phyloP scores from a whole-genome alignment of 192 early-diverging fungal genomes.

The Geranomyces variabilis region DNA sequence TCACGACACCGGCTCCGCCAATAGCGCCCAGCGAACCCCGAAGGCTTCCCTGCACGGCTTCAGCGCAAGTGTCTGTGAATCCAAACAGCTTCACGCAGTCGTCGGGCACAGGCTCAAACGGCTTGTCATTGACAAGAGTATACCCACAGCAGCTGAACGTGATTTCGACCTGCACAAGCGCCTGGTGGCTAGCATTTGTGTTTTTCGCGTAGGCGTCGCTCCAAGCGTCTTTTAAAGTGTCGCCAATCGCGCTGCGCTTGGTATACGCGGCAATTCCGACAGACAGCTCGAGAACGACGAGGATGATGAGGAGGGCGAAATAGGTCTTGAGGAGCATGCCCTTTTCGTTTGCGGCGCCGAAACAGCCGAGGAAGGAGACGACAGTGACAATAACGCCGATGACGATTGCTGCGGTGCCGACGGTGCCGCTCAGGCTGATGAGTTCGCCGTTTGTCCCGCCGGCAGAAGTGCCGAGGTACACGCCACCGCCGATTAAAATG shows the following conservation, averaged over 20 bases:
- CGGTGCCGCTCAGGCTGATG: slow-evolving; percentile 40
- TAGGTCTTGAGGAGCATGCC: slow-evolving; percentile 65
- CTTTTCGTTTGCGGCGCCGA: slow-evolving; percentile 67
- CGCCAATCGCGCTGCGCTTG: slow-evolving; percentile 56
- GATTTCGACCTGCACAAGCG: slow-evolving; percentile 27
- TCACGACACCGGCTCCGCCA: slow-evolving; percentile 55
- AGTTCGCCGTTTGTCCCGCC: slow-evolving; percentile 29
- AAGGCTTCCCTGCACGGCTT: slow-evolving; percentile 33
- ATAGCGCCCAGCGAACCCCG: slow-evolving; percentile 45
- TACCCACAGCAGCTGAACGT: slow-evolving; percentile 55
- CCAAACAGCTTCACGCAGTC: slow-evolving; percentile 14
- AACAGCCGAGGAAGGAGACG: slow-evolving; percentile 60
- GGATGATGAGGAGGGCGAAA: slow-evolving; percentile 55
- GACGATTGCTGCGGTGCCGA: slow-evolving; percentile 52
- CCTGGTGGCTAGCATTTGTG: slow-evolving; percentile 12
- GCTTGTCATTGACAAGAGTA: slow-evolving; percentile 25
- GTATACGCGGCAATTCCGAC: slow-evolving; percentile 58
- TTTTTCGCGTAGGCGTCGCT: slow-evolving; percentile 49
- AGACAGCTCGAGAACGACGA: slow-evolving; percentile 55
- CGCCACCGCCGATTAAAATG: slow-evolving; percentile 57
- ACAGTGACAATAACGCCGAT: slow-evolving; percentile 56
- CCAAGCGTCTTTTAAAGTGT: slow-evolving; percentile 77
- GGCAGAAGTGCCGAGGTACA: slow-evolving; percentile 46
- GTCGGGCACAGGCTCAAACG: slow-evolving; percentile 1
- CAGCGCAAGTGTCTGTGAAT: slow-evolving; percentile 33